Percentiles rank a stretch among this genome's conserved stretches.
Evolutionary conservation across 2,329 filamentous ascomycete genomes (phyloP).

Genomic region (Periconia digitata): DNA sequence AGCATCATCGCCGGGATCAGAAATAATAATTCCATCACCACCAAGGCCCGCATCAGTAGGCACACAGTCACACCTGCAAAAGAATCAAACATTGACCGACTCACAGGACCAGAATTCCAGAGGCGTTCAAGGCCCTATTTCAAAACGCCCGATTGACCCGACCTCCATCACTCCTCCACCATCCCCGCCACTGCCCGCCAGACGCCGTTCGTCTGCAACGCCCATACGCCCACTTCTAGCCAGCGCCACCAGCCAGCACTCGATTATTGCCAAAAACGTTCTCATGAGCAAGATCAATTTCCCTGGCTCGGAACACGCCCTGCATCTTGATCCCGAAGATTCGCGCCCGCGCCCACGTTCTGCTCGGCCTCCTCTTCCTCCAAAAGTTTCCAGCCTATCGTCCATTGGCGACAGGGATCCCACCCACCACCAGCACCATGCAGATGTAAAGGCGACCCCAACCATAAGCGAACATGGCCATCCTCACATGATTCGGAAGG

Average conservation of each 20-base stretch:
- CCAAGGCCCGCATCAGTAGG: no score
- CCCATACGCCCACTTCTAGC: constrained; percentile 15
- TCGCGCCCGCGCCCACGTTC: constrained; percentile 19
- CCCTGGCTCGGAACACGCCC: constrained; percentile 21
- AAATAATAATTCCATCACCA: no score
- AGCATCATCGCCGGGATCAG: background rate
- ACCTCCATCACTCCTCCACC: constrained; percentile 5
- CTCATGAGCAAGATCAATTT: constrained; percentile 50
- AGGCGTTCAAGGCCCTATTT: background rate
- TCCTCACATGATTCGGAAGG: constrained; percentile 21
- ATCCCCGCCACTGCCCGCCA: background rate
- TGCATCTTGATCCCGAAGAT: constrained; percentile 17
- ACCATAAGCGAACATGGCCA: constrained; percentile 10
- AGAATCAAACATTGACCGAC: no score
- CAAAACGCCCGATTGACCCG: background rate
- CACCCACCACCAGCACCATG: constrained; percentile 18
- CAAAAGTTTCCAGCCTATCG: constrained; percentile 12
- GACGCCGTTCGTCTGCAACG: constrained; percentile 21
- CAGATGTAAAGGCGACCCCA: constrained; percentile 36
- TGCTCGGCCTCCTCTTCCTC: constrained; percentile 16
- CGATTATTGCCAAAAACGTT: constrained; percentile 52
- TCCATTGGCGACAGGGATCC: constrained; percentile 25
- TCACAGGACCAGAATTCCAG: no score
- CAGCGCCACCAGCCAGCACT: constrained; percentile 50
- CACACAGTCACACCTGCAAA: no score